Conservation (phyloP, 192 early-diverging fungal species). For the Lobulomyces angularis region DNA sequence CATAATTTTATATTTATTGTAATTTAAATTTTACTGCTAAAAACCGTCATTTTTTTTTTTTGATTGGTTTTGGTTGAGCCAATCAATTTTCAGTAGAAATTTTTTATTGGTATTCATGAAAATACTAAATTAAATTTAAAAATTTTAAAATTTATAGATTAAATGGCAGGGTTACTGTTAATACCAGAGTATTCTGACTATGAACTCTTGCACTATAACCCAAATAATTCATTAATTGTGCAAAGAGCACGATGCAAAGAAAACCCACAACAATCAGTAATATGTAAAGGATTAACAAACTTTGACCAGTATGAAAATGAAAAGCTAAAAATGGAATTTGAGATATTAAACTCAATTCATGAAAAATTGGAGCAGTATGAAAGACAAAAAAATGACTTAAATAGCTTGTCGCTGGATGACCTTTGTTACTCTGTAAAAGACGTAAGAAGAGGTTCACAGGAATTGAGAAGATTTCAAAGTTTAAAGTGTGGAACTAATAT, state of each 20-base stretch:
- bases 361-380: not conserved
- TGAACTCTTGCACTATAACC: too few species aligned
- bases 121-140: too few species aligned
- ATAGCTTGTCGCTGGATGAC: not conserved
- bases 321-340: conserved; percentile 23
- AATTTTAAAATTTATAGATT: too few species aligned
- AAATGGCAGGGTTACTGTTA: too few species aligned
- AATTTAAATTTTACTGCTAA: too few species aligned
- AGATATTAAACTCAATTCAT: conserved; percentile 20
- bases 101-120: too few species aligned
- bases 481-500: not conserved
- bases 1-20: too few species aligned
- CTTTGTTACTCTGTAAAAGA: conserved; percentile 5
- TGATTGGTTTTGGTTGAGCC: too few species aligned
- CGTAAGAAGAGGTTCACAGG: not conserved
- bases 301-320: conserved; percentile 22
- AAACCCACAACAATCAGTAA: conserved; percentile 15
- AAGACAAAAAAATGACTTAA: not conserved
- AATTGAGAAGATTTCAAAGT: conserved; percentile 2
- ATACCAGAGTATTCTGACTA: too few species aligned
- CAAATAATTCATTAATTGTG: conserved; percentile 15
- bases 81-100: too few species aligned
- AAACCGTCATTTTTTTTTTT: too few species aligned
- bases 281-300: conserved; percentile 23
- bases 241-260: conserved; percentile 15